Evolutionary conservation across 768 basidiomycete species (phyloP).

Genomic region (Suillus ampliporus): DNA sequence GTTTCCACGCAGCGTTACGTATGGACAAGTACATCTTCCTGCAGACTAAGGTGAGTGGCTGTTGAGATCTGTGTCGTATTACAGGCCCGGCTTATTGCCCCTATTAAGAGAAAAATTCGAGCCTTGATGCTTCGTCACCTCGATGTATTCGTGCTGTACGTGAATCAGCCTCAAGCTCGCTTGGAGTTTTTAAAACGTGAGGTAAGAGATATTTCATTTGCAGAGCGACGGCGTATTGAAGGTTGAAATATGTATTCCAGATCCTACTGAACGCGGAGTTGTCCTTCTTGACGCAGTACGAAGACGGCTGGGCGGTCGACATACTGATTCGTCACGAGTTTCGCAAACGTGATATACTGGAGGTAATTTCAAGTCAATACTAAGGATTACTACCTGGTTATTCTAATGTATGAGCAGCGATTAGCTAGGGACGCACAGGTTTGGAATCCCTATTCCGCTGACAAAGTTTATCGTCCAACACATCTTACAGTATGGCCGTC

Average conservation of each 20-base stretch:
- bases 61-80: not conserved
- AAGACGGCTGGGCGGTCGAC: slow-evolving; percentile 1
- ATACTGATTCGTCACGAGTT: not conserved
- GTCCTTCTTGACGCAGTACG: not conserved
- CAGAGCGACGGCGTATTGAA: not conserved
- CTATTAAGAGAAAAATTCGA: not conserved
- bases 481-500: not conserved
- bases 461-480: not conserved
- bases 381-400: not conserved
- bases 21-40: not conserved
- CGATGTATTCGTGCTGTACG: not conserved
- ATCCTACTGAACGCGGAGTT: not conserved
- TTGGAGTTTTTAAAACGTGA: slow-evolving; percentile 6
- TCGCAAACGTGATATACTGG: not conserved
- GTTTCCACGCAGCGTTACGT: not conserved
- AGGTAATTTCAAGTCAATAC: not conserved
- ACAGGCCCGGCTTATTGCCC: not conserved
- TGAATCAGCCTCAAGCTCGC: not conserved
- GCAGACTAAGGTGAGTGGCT: not conserved
- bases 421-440: not conserved
- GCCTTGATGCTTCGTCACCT: not conserved
- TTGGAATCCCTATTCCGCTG: not conserved
- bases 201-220: not conserved
- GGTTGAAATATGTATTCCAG: slow-evolving; percentile 2
- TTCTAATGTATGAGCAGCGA: not conserved